Percentiles rank a stretch among this genome's conserved stretches.
These are phyloP conservation scores for Sugiyamaella castrensis DNA, from an alignment of 1,139 yeast genomes.

Conservation along the genomic window DNA sequence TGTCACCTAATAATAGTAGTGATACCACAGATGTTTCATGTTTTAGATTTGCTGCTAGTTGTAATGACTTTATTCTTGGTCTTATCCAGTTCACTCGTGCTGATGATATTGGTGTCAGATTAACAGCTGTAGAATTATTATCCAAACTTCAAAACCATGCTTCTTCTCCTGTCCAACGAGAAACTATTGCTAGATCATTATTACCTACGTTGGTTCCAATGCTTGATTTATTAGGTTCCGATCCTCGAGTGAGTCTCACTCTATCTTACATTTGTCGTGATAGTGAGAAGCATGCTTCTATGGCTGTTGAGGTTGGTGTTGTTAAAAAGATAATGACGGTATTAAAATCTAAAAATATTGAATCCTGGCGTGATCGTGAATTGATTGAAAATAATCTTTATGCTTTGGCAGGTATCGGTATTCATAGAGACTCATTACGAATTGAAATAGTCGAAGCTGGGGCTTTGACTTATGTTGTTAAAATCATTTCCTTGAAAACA, in stretches of 20 bases:
- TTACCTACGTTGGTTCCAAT: conserved; percentile 39
- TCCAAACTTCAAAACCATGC: conserved; percentile 31
- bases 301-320: conserved; percentile 39
- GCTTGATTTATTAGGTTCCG: conserved; percentile 26
- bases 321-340: conserved; percentile 30
- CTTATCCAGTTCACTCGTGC: conserved; percentile 30
- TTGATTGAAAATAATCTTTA: conserved; percentile 31
- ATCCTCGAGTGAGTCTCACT: conserved; percentile 32
- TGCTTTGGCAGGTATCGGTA: conserved; percentile 38
- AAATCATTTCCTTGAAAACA: conserved; percentile 27
- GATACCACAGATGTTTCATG: background rate
- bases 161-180: conserved; percentile 24
- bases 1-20: background rate
- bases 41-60: conserved; percentile 10
- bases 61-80: conserved; percentile 25
- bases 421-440: conserved; percentile 36
- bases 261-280: conserved; percentile 36
- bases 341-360: conserved; percentile 22
- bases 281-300: conserved; percentile 31
- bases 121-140: conserved; percentile 36
- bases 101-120: conserved; percentile 29
- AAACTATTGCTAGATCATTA: conserved; percentile 29
- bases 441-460: conserved; percentile 35
- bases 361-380: conserved; percentile 25
- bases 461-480: conserved; percentile 31